Percentiles rank a stretch among this genome's conserved stretches.
These are phyloP conservation scores for Solanum stenotomum DNA, from an alignment of 257 asterid species.

Conservation along the genomic window DNA sequence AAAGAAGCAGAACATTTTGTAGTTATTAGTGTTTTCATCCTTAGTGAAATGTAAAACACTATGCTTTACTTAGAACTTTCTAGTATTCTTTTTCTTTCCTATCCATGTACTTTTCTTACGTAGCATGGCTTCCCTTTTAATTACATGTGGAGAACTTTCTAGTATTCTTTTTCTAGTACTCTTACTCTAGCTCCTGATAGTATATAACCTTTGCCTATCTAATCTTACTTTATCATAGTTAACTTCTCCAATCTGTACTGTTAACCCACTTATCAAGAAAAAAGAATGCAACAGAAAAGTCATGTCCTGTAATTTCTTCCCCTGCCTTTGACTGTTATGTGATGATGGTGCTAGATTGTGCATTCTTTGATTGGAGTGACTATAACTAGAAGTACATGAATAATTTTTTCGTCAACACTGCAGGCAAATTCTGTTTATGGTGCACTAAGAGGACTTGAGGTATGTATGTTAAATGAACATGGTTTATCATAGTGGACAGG, in stretches of 20 bases:
- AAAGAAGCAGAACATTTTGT: neutral
- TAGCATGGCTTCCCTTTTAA: neutral
- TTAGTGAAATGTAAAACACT: neutral
- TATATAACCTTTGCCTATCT: neutral
- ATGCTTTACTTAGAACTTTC: neutral
- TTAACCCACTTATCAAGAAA: neutral
- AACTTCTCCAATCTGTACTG: neutral
- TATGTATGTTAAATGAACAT: conserved; percentile 9
- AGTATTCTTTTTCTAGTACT: neutral
- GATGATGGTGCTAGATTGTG: neutral
- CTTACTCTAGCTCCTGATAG: neutral
- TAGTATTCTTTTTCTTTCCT: neutral
- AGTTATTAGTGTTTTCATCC: neutral
- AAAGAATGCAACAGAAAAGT: neutral
- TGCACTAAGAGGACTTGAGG: conserved; percentile 87
- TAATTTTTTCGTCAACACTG: neutral
- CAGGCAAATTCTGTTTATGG: conserved; percentile 91
- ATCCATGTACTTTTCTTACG: neutral
- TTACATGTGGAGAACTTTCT: neutral
- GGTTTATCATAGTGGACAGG: neutral
- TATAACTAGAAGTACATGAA: neutral
- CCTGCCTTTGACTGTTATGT: neutral
- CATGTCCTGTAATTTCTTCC: neutral
- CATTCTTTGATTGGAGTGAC: neutral
- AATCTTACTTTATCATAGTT: neutral